Base-by-base conservation (phyloP, 495 filamentous ascomycete species). In the Aspergillus heteromorphus region DNA sequence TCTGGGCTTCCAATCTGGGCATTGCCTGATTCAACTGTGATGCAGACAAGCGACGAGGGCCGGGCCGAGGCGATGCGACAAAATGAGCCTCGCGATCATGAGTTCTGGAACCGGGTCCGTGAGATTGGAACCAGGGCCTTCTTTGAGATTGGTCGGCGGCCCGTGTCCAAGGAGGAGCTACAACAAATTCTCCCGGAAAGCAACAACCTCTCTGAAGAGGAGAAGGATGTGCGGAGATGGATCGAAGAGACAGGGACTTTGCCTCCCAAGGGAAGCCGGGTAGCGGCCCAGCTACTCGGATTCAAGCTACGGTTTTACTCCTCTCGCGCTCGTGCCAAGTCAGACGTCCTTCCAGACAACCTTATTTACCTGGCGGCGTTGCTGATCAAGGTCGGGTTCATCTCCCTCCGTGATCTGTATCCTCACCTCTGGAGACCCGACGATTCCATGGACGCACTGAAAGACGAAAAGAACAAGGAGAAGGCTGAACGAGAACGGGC, bases 241-340 rank as follows among this genome's bases (percentile, higher is more conserved):
- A 87, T 93, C 49, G 78, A 81, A 59, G 75, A 78, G 51, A 96
- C 92, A 9, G 83, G 84, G 51, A 95, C 88, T 0, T 67, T 91
- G 16, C 91, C 91, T 14, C 89, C 92, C 1, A 73, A 80, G 41
- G 95, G 95, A 42, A 99, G 96, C 62, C 81, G 84, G 38, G 85
- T 92, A 51, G 95, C 95, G 1, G 95, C 95, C 10, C 92, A 97
- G 65, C 79, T 99, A 23, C 83, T 99, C 21, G 95, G 95, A 7
- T 97, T 99, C 79, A 99, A 99, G 67, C 82, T 99, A 43, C 88
- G 90, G 25, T 97, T 96, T 72, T 99, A 99, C 64, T 88, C 87
- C 6, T 82, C 83, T 16, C 75, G 81, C 7, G 89, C 88, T 29
- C 81, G 89, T 30, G 76, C 82, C 40, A 71, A 79, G 13, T 78